These are phyloP conservation scores for Dactylis glomerata DNA, from an alignment of 176 grass and related monocot species.

Conservation along the genomic window DNA sequence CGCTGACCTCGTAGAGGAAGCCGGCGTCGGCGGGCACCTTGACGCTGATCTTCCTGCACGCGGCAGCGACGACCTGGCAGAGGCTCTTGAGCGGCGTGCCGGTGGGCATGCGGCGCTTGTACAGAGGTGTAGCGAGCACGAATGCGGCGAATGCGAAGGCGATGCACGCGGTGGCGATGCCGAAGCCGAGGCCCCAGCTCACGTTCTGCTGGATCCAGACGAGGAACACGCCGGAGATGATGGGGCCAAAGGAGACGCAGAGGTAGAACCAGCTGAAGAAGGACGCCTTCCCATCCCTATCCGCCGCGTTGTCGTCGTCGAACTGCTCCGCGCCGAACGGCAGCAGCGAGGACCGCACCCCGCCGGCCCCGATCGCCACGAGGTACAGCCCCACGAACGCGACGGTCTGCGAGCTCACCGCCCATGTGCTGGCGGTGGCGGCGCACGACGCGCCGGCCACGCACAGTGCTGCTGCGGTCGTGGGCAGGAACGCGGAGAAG, in stretches of 20 bases:
- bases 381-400: conserved; percentile 68
- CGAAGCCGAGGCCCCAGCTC: conserved; percentile 66
- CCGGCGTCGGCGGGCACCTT: conserved; percentile 17
- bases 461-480: neutral
- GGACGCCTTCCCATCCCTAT: conserved; percentile 42
- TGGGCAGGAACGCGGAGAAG: conserved; percentile 48
- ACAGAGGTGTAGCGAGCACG: conserved; percentile 51
- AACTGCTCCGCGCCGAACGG: conserved; percentile 81
- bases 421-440: neutral
- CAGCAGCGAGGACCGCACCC: conserved; percentile 56
- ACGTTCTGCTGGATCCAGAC: conserved; percentile 74
- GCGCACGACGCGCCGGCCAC: neutral
- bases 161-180: conserved; percentile 57
- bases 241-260: conserved; percentile 53
- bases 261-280: conserved; percentile 90
- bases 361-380: conserved; percentile 64
- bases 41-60: conserved; percentile 35
- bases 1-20: conserved; percentile 48
- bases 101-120: conserved; percentile 45
- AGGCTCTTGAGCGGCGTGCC: conserved; percentile 64
- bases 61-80: conserved; percentile 53
- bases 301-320: conserved; percentile 43
- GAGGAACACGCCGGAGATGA: conserved; percentile 54
- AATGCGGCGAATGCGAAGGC: conserved; percentile 54
- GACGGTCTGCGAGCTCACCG: conserved; percentile 6